Percentiles rank a stretch among this genome's conserved stretches.
Evolutionary conservation across 1,139 yeast species (phyloP).

Genomic region (Cylindricascospora bacillispora): DNA sequence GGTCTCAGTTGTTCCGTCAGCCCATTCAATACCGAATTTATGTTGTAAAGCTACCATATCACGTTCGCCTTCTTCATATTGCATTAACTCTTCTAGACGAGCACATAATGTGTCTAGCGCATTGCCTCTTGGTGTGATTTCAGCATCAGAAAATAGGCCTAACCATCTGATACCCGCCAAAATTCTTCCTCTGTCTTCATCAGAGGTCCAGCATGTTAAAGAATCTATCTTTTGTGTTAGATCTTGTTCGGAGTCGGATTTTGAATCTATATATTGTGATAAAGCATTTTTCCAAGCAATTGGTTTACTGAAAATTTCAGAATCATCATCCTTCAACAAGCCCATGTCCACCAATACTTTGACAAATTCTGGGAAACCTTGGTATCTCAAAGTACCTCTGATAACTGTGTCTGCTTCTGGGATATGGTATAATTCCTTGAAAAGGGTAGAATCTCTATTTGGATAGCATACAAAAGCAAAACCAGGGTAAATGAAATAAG

Average conservation of each 20-base stretch:
- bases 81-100: conserved; percentile 89
- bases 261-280: conserved; percentile 60
- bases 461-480: conserved; percentile 92
- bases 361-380: conserved; percentile 97
- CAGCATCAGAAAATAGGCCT: conserved; percentile 70
- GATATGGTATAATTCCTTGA: conserved; percentile 79
- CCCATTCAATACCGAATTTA: conserved; percentile 95
- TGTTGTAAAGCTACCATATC: conserved; percentile 93
- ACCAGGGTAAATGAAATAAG: conserved; percentile 93
- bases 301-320: conserved; percentile 43
- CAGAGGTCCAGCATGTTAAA: conserved; percentile 70
- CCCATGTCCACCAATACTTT: conserved; percentile 92
- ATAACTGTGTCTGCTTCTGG: conserved; percentile 97
- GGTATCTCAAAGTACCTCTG: conserved; percentile 95
- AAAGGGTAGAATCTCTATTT: conserved; percentile 93
- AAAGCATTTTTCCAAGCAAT: conserved; percentile 84
- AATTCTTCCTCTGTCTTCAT: conserved; percentile 75
- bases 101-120: conserved; percentile 96
- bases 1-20: conserved; percentile 77
- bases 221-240: conserved; percentile 61
- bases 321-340: conserved; percentile 67
- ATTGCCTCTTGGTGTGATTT: conserved; percentile 80
- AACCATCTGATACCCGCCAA: conserved; percentile 87
- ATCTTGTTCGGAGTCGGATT: conserved; percentile 58
- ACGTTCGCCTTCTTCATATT: conserved; percentile 89